Evolutionary conservation across 352 stramenopile genomes (phyloP).

Genomic region (Phytopythium ostracodes): DNA sequence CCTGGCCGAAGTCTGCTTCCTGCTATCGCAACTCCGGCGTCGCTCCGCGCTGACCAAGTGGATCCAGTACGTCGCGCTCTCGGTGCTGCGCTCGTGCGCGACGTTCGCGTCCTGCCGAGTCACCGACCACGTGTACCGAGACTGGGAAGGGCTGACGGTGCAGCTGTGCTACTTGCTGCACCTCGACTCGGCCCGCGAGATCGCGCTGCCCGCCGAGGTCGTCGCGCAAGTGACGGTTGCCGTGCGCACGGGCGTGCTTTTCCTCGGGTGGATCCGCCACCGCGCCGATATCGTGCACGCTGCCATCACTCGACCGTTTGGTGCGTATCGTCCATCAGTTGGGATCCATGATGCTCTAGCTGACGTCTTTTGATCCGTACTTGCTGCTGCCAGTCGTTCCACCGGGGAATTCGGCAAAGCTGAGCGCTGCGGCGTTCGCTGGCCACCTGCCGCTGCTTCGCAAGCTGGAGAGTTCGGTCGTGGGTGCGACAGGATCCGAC

Average conservation of each 20-base stretch:
- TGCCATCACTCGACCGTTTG: slow-evolving; percentile 58
- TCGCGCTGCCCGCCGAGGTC: slow-evolving; percentile 45
- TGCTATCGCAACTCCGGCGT: slow-evolving; percentile 61
- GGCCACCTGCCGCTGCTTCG: slow-evolving; percentile 56
- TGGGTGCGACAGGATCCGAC: slow-evolving; percentile 3
- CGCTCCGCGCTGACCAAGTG: slow-evolving; percentile 62
- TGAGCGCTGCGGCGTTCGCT: slow-evolving; percentile 62
- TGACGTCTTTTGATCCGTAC: no score
- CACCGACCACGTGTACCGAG: slow-evolving; percentile 70
- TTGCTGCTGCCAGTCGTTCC: slow-evolving; percentile 12
- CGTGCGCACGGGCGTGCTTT: slow-evolving; percentile 69
- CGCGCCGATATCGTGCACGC: slow-evolving; percentile 57
- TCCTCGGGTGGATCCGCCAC: slow-evolving; percentile 70
- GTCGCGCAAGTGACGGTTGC: slow-evolving; percentile 58
- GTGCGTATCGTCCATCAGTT: slow-evolving; percentile 19
- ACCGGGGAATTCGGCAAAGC: slow-evolving; percentile 13
- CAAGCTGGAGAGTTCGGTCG: slow-evolving; percentile 27
- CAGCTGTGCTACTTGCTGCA: slow-evolving; percentile 78
- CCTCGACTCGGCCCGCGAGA: slow-evolving; percentile 51
- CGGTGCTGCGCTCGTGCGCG: slow-evolving; percentile 74
- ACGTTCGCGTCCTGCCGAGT: slow-evolving; percentile 77
- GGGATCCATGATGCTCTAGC: background rate
- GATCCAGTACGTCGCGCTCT: slow-evolving; percentile 77
- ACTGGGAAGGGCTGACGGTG: slow-evolving; percentile 81
- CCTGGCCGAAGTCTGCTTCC: slow-evolving; percentile 78